Evolutionary conservation across 148 eudicot genomes (phyloP), one percentile per base, ranked within the genome.

Genomic region (Arctostaphylos glauca): DNA sequence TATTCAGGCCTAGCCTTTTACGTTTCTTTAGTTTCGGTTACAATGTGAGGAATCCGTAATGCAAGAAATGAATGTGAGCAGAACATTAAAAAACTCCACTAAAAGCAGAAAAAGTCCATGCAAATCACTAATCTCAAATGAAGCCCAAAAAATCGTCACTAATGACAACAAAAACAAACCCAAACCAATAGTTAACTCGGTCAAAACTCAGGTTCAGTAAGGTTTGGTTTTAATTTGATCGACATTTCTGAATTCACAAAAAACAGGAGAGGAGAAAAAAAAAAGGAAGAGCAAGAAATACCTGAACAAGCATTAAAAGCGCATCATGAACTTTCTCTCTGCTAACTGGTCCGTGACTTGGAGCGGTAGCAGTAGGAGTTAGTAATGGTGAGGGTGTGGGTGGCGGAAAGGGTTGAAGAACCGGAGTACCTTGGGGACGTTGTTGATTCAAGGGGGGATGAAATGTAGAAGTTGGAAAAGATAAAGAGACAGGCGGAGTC

Each of bases 351-450:
- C 88, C 91, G 53, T 84, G 78, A 78, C 84, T 78, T 62, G 86
- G 84, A 81, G 85, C 25, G 16, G 80, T 43, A 66, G 87, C 66
- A 52, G 74, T 77, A 70, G 97, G 93, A 41, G 96, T 91, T 80
- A 93, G 92, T 79, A 91, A 90, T 18, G 91, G 87, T 5, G 97
- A 87, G 16, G 97, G 97, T 15, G 91, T 82, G 31, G 97, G 97
- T 44, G 97, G 97, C 58, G 94, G 97, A 74, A 90, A 93, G 67
- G 97, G 94, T 83, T 93, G 97, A 78, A 93, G 97, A 89, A 93
- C 59, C 38, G 97, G 94, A 79, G 90, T 85, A 52, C 97, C 94
- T 72, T 86, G 89, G 19, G 90, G 88, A 15, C 91, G 88, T 52
- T 90, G 97, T 25, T 85, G 71, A 84, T 90, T 85, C 84, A 88